Evolutionary conservation across 768 basidiomycete species (phyloP).

Genomic region (Exsudoporus frostii): DNA sequence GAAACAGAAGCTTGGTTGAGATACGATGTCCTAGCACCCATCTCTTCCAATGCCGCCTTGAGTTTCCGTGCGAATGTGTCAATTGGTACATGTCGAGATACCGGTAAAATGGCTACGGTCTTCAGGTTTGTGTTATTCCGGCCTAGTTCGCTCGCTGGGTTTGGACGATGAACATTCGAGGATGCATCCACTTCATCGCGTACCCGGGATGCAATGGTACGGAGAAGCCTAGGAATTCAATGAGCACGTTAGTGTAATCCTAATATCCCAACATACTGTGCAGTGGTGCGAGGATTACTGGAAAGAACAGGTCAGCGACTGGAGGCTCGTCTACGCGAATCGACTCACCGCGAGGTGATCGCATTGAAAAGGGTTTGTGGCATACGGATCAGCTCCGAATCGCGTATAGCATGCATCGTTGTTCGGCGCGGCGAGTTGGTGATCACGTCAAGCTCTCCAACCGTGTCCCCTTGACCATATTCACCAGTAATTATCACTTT

Average conservation of each 20-base stretch:
- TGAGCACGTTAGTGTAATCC: background rate
- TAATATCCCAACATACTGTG: conserved; percentile 50
- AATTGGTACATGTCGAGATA: conserved; percentile 83
- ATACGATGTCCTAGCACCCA: conserved; percentile 90
- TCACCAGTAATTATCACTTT: conserved; percentile 83
- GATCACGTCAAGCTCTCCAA: conserved; percentile 97
- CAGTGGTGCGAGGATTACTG: conserved; percentile 83
- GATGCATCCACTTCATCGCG: conserved; percentile 75
- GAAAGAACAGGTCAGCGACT: background rate
- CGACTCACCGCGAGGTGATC: conserved; percentile 73
- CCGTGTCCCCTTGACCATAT: conserved; percentile 95
- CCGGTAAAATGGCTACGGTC: conserved; percentile 90
- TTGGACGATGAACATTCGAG: conserved; percentile 48
- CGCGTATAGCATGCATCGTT: conserved; percentile 96
- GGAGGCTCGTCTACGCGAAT: background rate
- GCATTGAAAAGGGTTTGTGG: conserved; percentile 97
- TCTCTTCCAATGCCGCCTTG: conserved; percentile 82
- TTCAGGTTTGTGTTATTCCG: conserved; percentile 86
- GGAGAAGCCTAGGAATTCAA: conserved; percentile 51
- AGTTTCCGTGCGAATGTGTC: conserved; percentile 88
- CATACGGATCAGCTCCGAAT: conserved; percentile 95
- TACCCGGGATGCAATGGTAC: conserved; percentile 91
- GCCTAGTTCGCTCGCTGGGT: conserved; percentile 55
- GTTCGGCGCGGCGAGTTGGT: conserved; percentile 83
- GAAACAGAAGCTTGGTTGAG: conserved; percentile 94